These are phyloP conservation scores for Tetracladium setigerum DNA, from an alignment of 495 filamentous ascomycete species.

Conservation along the genomic window DNA sequence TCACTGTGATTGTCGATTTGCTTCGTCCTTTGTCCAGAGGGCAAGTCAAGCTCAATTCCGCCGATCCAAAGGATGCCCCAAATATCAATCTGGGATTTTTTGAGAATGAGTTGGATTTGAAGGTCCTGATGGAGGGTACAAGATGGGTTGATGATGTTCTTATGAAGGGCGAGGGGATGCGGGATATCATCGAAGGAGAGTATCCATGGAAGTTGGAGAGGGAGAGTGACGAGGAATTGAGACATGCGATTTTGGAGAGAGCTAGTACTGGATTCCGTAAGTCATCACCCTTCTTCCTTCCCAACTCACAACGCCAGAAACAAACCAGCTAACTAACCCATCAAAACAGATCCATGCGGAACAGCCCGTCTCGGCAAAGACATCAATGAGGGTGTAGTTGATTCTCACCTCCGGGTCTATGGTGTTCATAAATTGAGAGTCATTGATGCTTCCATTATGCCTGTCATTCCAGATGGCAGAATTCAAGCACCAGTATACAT, in stretches of 20 bases:
- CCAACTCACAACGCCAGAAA: conserved; percentile 1
- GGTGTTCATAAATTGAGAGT: conserved; percentile 45
- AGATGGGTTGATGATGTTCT: conserved; percentile 48
- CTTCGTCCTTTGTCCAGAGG: conserved; percentile 45
- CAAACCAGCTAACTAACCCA: background rate
- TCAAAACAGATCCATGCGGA: conserved; percentile 39
- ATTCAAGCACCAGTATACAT: conserved; percentile 48
- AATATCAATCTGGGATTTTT: conserved; percentile 58
- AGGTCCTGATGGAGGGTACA: conserved; percentile 49
- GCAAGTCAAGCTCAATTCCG: conserved; percentile 44
- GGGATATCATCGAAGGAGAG: conserved; percentile 44
- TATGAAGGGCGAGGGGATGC: conserved; percentile 47
- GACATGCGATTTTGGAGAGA: conserved; percentile 47
- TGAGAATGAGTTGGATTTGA: conserved; percentile 43
- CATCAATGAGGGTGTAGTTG: conserved; percentile 46
- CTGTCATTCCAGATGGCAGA: conserved; percentile 37
- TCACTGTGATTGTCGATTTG: conserved; percentile 55
- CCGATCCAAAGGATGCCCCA: conserved; percentile 42
- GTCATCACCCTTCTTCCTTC: conserved; percentile 3
- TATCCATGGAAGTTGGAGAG: conserved; percentile 56
- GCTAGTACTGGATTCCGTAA: conserved; percentile 49
- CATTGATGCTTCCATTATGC: conserved; percentile 40
- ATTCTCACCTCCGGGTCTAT: conserved; percentile 43
- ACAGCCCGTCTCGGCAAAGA: conserved; percentile 42
- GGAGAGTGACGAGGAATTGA: conserved; percentile 47